These are phyloP conservation scores for Neonectria sp. DNA, from an alignment of 2,329 filamentous ascomycete species.

Conservation along the genomic window DNA sequence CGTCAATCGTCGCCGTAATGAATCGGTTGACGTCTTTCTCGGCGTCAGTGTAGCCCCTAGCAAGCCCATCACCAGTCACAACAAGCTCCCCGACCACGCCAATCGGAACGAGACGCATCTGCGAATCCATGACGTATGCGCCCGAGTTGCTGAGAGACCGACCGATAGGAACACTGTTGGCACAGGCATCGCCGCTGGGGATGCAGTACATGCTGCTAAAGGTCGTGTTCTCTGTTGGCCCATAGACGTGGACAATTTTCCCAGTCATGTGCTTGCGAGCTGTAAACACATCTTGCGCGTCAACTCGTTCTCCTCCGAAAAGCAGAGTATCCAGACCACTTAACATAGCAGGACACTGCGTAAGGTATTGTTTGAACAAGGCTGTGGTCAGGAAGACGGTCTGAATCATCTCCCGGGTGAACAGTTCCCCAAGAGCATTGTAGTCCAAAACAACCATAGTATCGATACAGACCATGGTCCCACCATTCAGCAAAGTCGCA, in stretches of 20 bases:
- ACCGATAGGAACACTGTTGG: conserved; percentile 41
- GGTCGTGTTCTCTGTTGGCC: conserved; percentile 39
- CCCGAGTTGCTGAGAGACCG: conserved; percentile 40
- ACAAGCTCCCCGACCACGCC: conserved; percentile 49
- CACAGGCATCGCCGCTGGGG: conserved; percentile 2
- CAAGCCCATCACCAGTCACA: conserved; percentile 41
- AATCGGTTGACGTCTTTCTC: neutral
- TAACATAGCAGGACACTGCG: conserved; percentile 18
- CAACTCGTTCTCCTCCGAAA: conserved; percentile 38
- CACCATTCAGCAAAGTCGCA: neutral
- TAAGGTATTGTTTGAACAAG: conserved; percentile 41
- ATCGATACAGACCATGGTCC: neutral
- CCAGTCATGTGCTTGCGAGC: conserved; percentile 8
- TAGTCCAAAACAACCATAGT: conserved; percentile 1
- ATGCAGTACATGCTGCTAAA: conserved; percentile 23
- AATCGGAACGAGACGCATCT: conserved; percentile 42
- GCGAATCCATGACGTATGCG: conserved; percentile 43
- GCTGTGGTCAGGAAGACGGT: conserved; percentile 30
- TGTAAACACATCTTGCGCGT: conserved; percentile 17
- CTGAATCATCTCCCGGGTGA: conserved; percentile 29
- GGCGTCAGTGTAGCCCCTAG: conserved; percentile 3
- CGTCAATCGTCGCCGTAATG: neutral
- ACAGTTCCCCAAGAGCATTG: conserved; percentile 2
- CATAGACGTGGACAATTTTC: conserved; percentile 31
- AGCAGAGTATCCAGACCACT: conserved; percentile 14